Conservation (phyloP, 2,329 filamentous ascomycete species). For the Pseudogymnoascus sp. region DNA sequence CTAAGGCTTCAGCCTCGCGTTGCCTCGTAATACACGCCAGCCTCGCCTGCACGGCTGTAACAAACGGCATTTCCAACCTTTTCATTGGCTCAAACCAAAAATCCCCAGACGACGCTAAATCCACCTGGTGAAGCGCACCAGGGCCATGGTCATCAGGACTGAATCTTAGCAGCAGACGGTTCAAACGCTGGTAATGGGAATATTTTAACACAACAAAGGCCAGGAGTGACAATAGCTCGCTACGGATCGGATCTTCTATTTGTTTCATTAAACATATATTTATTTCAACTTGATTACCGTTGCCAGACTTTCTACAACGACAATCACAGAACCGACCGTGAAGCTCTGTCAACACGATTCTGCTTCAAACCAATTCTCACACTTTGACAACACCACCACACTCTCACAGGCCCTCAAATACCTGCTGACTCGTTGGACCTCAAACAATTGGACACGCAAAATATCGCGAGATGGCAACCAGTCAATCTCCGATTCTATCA, state of each 20-base stretch:
- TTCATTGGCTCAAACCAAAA: background rate
- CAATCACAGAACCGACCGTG: background rate
- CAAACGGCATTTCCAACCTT: background rate
- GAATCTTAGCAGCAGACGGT: conserved; percentile 1
- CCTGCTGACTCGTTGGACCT: background rate
- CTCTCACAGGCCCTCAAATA: background rate
- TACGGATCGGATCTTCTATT: background rate
- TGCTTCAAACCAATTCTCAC: background rate
- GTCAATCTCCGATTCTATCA: background rate
- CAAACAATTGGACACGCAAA: background rate
- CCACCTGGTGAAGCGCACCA: background rate
- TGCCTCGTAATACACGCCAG: background rate
- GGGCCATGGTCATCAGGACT: conserved; percentile 6
- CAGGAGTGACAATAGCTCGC: conserved; percentile 3
- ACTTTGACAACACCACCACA: background rate
- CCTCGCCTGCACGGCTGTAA: background rate
- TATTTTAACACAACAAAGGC: background rate
- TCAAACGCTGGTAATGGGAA: background rate
- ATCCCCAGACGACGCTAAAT: conserved; percentile 5
- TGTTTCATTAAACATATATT: background rate
- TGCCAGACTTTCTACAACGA: background rate
- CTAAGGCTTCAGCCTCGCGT: background rate
- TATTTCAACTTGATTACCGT: background rate
- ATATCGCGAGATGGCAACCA: conserved; percentile 3
- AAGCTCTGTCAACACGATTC: conserved; percentile 6